phyloP scores from a whole-genome alignment of 495 filamentous ascomycete genomes.

The Symbiotaphrina buchneri region DNA sequence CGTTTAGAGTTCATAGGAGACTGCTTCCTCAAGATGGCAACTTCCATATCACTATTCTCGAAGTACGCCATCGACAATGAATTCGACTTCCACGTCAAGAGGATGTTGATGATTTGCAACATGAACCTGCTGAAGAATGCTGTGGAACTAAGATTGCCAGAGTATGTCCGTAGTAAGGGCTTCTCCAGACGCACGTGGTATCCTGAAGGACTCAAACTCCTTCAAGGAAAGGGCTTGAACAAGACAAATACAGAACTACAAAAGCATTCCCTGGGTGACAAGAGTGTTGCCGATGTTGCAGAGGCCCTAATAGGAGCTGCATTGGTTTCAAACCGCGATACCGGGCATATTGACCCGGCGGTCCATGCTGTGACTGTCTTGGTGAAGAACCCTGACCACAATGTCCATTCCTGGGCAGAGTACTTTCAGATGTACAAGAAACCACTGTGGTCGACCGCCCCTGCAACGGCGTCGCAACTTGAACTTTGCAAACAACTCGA shows the following conservation, averaged over 20 bases:
- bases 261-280: constrained; percentile 59
- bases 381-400: constrained; percentile 44
- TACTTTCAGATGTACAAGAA: constrained; percentile 49
- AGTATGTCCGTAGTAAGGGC: constrained; percentile 61
- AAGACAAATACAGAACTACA: constrained; percentile 24
- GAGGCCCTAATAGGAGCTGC: constrained; percentile 89
- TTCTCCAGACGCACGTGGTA: constrained; percentile 73
- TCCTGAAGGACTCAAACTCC: constrained; percentile 45
- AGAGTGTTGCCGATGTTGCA: constrained; percentile 91
- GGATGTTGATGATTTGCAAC: constrained; percentile 88
- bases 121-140: constrained; percentile 67
- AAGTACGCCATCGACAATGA: constrained; percentile 60
- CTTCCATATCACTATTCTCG: constrained; percentile 63
- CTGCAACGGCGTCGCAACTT: constrained; percentile 33
- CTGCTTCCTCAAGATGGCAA: constrained; percentile 88
- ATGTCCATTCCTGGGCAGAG: constrained; percentile 39
- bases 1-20: constrained; percentile 88
- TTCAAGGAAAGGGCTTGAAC: constrained; percentile 33
- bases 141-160: constrained; percentile 37
- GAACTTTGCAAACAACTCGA: constrained; percentile 46
- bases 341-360: constrained; percentile 43
- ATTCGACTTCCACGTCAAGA: constrained; percentile 68
- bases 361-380: constrained; percentile 63
- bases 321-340: constrained; percentile 35
- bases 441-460: constrained; percentile 44